Percentiles rank a stretch among this genome's conserved stretches.
Conservation (phyloP, 2,329 filamentous ascomycete species). For the Cytospora chrysosperma region DNA sequence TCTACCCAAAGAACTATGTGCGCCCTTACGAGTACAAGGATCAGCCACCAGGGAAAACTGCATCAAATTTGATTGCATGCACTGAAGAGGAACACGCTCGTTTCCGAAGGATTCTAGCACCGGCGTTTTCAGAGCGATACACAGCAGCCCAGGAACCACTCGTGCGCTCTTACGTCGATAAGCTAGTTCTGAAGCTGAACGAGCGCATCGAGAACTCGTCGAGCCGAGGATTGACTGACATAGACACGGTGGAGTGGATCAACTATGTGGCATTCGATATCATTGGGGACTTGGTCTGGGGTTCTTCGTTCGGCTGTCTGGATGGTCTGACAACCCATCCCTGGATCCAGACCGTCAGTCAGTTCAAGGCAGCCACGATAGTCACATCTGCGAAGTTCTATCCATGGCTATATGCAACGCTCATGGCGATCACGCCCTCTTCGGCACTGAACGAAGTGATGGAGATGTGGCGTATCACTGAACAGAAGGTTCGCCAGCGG, state of each 20-base stretch:
- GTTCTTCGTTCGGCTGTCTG: slow-evolving; percentile 9
- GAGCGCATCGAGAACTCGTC: neutral
- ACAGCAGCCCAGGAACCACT: slow-evolving; percentile 5
- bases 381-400: slow-evolving; percentile 10
- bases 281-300: slow-evolving; percentile 12
- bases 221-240: neutral
- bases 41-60: slow-evolving; percentile 9
- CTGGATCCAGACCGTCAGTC: slow-evolving; percentile 12
- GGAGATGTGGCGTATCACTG: slow-evolving; percentile 15
- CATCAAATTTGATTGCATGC: slow-evolving; percentile 13
- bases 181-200: neutral
- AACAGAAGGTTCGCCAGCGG: slow-evolving; percentile 11
- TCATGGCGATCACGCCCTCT: slow-evolving; percentile 11
- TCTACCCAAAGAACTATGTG: slow-evolving; percentile 31
- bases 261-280: slow-evolving; percentile 16
- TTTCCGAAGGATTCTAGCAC: slow-evolving; percentile 4
- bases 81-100: slow-evolving; percentile 14
- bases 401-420: slow-evolving; percentile 1
- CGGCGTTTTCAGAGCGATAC: slow-evolving; percentile 15
- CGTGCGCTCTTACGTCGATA: slow-evolving; percentile 6
- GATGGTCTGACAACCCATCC: slow-evolving; percentile 11
- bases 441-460: slow-evolving; percentile 11
- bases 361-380: slow-evolving; percentile 13
- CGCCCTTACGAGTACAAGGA: slow-evolving; percentile 7
- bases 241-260: slow-evolving; percentile 14